Base-by-base conservation (phyloP, 2,329 filamentous ascomycete species). In the Fusarium sp. region DNA sequence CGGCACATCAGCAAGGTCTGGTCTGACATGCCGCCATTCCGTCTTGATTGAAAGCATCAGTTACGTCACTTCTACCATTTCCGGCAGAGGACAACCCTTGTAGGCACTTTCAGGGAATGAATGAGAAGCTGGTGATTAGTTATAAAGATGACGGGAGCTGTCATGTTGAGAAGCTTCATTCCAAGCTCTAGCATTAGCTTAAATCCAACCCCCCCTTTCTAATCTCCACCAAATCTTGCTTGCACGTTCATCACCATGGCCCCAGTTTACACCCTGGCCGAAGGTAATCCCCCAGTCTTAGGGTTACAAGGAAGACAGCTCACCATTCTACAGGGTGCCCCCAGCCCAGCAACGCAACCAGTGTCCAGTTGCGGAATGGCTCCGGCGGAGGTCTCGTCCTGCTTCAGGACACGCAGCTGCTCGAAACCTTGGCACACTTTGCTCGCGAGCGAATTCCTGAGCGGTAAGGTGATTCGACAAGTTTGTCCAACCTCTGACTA, bases 381-480 rank as follows among this genome's bases (percentile, higher is more conserved):
- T 57, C 63, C 10, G 50, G 65, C 25, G 63, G 63, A 35, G 71
- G 71, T 8, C 57, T 72, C 18, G 67, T 72, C 43, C 84, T 92
- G 66, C 86, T 92, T 16, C 90, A 92, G 76, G 90, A 92, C 79
- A 91, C 91, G 78, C 90, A 92, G 77, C 81, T 93, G 78, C 89
- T 93, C 74, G 91, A 92, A 73, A 83, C 91, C 37, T 85, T 93
- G 56, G 87, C 86, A 20, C 84, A 88, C 80, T 88, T 89, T 79
- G 85, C 85, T 79, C 85, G 86, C 14, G 86, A 88, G 76, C 82
- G 86, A 71, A 87, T 88, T 43, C 86, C 86, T 23, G 86, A 88
- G 78, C 84, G 84, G 66, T 64, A 79, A 52, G 81, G 81, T 77
- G 2, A 27, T 9, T 6, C 34, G 5, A 8, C 14, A 16, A 23